Percentiles rank a stretch among this genome's conserved stretches.
Evolutionary conservation across 768 basidiomycete genomes (phyloP).

Genomic region (Collybia mongolica): DNA sequence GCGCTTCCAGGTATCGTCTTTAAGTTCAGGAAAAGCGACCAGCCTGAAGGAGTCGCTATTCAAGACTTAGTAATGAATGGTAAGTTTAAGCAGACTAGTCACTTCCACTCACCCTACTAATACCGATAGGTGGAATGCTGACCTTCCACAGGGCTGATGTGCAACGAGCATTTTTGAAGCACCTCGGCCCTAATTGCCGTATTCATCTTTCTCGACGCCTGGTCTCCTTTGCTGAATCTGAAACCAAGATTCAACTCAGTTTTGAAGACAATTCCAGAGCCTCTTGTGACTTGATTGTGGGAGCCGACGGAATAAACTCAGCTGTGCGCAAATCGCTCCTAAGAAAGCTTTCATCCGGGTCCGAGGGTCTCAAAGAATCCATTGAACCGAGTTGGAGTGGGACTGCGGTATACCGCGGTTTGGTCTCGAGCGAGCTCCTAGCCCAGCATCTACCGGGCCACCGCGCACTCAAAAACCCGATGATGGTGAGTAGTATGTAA

Average conservation of each 20-base stretch:
- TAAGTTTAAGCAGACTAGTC: conserved; percentile 2
- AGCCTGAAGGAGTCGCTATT: conserved; percentile 22
- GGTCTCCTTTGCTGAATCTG: conserved; percentile 31
- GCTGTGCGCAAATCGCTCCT: conserved; percentile 21
- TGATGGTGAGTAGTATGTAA: conserved; percentile 17
- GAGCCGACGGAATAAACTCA: conserved; percentile 36
- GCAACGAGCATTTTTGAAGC: conserved; percentile 40
- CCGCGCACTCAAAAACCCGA: conserved; percentile 11
- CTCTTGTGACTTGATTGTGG: conserved; percentile 47
- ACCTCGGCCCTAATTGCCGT: conserved; percentile 31
- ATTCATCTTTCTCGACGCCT: conserved; percentile 43
- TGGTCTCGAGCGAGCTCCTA: conserved; percentile 26
- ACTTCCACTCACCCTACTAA: background rate
- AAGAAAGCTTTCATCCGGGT: background rate
- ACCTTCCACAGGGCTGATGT: conserved; percentile 53
- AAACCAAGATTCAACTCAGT: conserved; percentile 20
- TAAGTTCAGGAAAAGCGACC: conserved; percentile 31
- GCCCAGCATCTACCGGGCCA: conserved; percentile 20
- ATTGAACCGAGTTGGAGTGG: conserved; percentile 41
- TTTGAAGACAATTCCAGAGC: conserved; percentile 47
- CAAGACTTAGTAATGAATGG: conserved; percentile 26
- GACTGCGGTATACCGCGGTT: conserved; percentile 31
- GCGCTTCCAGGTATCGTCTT: conserved; percentile 18
- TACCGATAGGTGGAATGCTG: conserved; percentile 17
- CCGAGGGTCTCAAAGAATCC: conserved; percentile 10